Evolutionary conservation across 768 basidiomycete genomes (phyloP).

Genomic region (Lactifluus pinguis): DNA sequence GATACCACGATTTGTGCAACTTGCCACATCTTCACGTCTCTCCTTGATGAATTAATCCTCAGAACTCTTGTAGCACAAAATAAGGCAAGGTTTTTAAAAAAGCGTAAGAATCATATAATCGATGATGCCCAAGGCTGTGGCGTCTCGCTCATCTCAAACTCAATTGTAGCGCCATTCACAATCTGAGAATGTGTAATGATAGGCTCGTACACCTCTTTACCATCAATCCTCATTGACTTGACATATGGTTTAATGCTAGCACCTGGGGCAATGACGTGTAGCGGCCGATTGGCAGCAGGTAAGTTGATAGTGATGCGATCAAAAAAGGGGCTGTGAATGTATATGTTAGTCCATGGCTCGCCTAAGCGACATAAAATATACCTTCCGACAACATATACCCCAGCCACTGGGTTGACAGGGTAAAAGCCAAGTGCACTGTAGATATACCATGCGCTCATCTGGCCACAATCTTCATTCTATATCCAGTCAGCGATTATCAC

Average conservation of each 20-base stretch:
- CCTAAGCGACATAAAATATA: not conserved
- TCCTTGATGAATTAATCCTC: too few relatives aligned
- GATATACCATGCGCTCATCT: conserved; percentile 87
- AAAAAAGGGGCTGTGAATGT: not conserved
- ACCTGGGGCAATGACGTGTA: not conserved
- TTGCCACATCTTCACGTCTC: too few relatives aligned
- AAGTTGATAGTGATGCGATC: not conserved
- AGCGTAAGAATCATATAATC: not conserved
- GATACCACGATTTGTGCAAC: too few relatives aligned
- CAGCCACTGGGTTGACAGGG: conserved; percentile 73
- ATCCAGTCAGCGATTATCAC: not conserved
- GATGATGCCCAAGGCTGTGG: conserved; percentile 31
- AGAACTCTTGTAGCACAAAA: too few relatives aligned
- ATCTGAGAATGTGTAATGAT: conserved; percentile 56
- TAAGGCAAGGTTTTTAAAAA: too few relatives aligned
- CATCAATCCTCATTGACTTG: not conserved
- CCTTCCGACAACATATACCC: conserved; percentile 43
- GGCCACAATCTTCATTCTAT: conserved; percentile 84
- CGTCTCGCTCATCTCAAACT: conserved; percentile 55
- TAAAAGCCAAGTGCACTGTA: conserved; percentile 81
- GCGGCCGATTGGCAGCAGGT: not conserved
- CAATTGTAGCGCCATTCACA: conserved; percentile 44
- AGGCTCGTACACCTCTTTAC: conserved; percentile 20
- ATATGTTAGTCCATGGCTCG: not conserved
- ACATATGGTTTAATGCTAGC: not conserved